These are phyloP conservation scores for Leccinum cinnamomeum DNA, from an alignment of 1,284 basidiomycete genomes.

Conservation along the genomic window DNA sequence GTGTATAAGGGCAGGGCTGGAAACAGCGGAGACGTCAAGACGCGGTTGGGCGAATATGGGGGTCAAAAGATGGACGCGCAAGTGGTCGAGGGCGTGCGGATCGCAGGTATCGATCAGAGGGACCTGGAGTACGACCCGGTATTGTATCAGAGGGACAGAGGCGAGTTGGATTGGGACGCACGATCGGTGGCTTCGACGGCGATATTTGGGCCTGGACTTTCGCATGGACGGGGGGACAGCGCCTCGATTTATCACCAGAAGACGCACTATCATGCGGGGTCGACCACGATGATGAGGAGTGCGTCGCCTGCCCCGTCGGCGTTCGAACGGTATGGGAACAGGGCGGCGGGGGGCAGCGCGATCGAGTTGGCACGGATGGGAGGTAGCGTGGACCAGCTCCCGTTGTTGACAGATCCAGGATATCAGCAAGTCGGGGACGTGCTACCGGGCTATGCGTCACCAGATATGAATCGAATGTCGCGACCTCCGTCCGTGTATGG, in stretches of 20 bases:
- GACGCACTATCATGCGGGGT: slow-evolving; percentile 43
- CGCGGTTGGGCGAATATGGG: slow-evolving; percentile 71
- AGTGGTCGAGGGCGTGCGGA: slow-evolving; percentile 71
- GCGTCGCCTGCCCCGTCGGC: slow-evolving; percentile 45
- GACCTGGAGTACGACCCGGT: slow-evolving; percentile 77
- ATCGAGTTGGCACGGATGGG: slow-evolving; percentile 54
- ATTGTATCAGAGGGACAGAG: slow-evolving; percentile 73
- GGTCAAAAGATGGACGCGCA: slow-evolving; percentile 72
- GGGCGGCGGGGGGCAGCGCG: slow-evolving; percentile 40
- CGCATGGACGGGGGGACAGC: slow-evolving; percentile 35
- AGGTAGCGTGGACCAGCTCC: slow-evolving; percentile 49
- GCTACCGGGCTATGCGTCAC: slow-evolving; percentile 25
- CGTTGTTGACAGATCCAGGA: slow-evolving; percentile 45
- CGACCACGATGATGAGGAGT: slow-evolving; percentile 33
- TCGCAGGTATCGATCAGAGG: slow-evolving; percentile 72
- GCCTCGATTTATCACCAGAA: slow-evolving; percentile 44
- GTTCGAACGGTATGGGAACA: slow-evolving; percentile 58
- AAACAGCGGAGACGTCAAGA: slow-evolving; percentile 44
- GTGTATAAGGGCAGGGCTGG: slow-evolving; percentile 75
- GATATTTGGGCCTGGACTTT: slow-evolving; percentile 43
- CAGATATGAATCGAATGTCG: slow-evolving; percentile 14
- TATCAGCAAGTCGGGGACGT: slow-evolving; percentile 31
- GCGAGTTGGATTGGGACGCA: slow-evolving; percentile 78
- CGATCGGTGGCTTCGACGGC: slow-evolving; percentile 65
- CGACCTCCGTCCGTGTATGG: slow-evolving; percentile 35